phyloP scores from a whole-genome alignment of 495 filamentous ascomycete species.

The Beverwykella pulmonaria region DNA sequence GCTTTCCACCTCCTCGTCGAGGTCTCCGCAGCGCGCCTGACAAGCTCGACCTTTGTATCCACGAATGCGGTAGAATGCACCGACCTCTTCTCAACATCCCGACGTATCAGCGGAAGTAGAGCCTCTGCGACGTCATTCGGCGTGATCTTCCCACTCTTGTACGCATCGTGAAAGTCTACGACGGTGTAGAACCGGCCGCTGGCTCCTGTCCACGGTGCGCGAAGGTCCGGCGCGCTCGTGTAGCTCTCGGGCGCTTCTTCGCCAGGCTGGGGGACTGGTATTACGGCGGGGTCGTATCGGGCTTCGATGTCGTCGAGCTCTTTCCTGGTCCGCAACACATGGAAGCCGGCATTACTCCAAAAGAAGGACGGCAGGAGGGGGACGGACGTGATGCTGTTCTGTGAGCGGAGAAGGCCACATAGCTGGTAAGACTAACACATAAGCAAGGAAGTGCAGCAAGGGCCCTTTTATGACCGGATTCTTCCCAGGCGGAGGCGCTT shows the following conservation, averaged over 20 bases:
- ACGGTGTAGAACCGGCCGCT: constrained; percentile 59
- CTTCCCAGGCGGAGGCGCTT: constrained; percentile 27
- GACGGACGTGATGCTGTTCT: constrained; percentile 57
- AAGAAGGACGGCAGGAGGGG: constrained; percentile 60
- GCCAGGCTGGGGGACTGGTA: constrained; percentile 57
- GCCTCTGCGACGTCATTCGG: constrained; percentile 70
- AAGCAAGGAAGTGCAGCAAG: constrained; percentile 34
- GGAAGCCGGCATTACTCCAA: constrained; percentile 79
- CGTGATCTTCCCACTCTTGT: constrained; percentile 66
- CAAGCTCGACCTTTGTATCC: constrained; percentile 59
- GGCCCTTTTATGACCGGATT: constrained; percentile 43
- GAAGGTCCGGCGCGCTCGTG: constrained; percentile 24
- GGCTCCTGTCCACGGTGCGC: constrained; percentile 36
- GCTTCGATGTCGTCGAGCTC: constrained; percentile 63
- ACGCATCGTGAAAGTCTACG: constrained; percentile 76
- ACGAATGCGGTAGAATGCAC: constrained; percentile 73
- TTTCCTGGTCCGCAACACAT: constrained; percentile 57
- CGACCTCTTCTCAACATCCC: constrained; percentile 52
- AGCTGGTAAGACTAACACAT: constrained; percentile 27
- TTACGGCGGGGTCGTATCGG: constrained; percentile 83
- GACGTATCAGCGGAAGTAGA: constrained; percentile 68
- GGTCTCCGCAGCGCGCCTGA: constrained; percentile 67
- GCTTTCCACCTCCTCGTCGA: constrained; percentile 70
- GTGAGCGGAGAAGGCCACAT: constrained; percentile 5
- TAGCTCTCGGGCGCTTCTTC: constrained; percentile 23